Evolutionary conservation across 495 filamentous ascomycete genomes (phyloP).

Genomic region (Cladorrhinum samala): DNA sequence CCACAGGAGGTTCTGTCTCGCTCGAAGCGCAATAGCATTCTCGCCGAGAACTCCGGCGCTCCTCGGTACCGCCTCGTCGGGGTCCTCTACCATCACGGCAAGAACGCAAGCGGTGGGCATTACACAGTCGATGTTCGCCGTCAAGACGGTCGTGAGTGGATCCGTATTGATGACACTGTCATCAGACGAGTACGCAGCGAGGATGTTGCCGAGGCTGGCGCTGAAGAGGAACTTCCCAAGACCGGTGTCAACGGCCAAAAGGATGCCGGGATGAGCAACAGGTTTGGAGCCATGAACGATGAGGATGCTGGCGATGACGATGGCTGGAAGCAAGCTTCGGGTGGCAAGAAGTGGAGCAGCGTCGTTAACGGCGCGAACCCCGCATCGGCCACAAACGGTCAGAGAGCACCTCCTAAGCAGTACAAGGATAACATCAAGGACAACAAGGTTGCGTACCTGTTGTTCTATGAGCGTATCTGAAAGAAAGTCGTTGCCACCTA

Average conservation of each 20-base stretch:
- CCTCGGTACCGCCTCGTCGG: slow-evolving; percentile 79
- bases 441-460: slow-evolving; percentile 91
- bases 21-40: slow-evolving; percentile 58
- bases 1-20: slow-evolving; percentile 86
- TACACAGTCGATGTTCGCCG: slow-evolving; percentile 95
- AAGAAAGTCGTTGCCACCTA: neutral
- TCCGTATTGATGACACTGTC: slow-evolving; percentile 88
- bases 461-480: slow-evolving; percentile 85
- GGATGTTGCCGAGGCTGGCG: slow-evolving; percentile 83
- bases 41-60: slow-evolving; percentile 52
- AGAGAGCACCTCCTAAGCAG: slow-evolving; percentile 49
- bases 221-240: slow-evolving; percentile 69
- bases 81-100: slow-evolving; percentile 97
- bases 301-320: slow-evolving; percentile 63
- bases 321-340: slow-evolving; percentile 80
- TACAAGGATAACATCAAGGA: slow-evolving; percentile 73
- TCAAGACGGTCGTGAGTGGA: slow-evolving; percentile 91
- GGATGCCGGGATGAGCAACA: slow-evolving; percentile 43
- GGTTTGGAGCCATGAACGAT: slow-evolving; percentile 63
- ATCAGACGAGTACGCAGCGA: slow-evolving; percentile 80
- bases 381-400: slow-evolving; percentile 36
- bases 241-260: slow-evolving; percentile 43
- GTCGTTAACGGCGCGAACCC: slow-evolving; percentile 52
- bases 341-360: slow-evolving; percentile 59
- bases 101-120: slow-evolving; percentile 88